Base-by-base conservation (phyloP, 1,284 basidiomycete genomes). In the Inonotus obliquus region DNA sequence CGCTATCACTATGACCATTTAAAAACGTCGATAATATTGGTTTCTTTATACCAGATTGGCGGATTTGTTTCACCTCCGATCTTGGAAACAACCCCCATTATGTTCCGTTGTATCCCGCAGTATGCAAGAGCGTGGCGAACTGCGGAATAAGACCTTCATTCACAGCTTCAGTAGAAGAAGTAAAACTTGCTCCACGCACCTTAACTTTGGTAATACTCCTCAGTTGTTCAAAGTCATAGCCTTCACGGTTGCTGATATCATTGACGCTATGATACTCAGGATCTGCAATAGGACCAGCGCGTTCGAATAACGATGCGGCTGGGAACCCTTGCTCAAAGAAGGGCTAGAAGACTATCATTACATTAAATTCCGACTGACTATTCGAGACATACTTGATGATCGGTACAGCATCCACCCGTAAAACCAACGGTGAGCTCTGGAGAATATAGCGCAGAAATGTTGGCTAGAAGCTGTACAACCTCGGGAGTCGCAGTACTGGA, bases 261-360 rank as follows among this genome's bases (percentile, higher is more conserved):
- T 89, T 89, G 66, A 87, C 87, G 70, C 89, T 90, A 71, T 91
- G 90, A 69, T 91, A 92, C 88, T 91, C 91, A 4, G 92, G 92
- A 73, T 94, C 92, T 7, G 80, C 85, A 69, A 94, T 90, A 17
- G 82, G 83, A 14, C 91, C 92, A 0, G 87, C 89, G 62, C 92
- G 86, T 71, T 95, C 91, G 67, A 90, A 92, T 5, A 91, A 79
- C 66, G 92, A 88, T 0, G 89, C 90, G 0, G 92, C 83, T 4
- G 92, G 86, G 78, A 87, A 94, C 10, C 92, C 92, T 69, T 87
- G 85, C 57, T 87, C 75, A 65, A 89, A 81, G 82, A 94, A 94
- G 53, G 88, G 89, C 86, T 91, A 60, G 2, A 7, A 23, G n/a
- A 38, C 7, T 29, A 27, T 47, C 2, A 29, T 32, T 7, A 60